Evolutionary conservation across 148 eudicot species (phyloP), one percentile per base, ranked within the genome.

Genomic region (Vaccinium macrocarpon): DNA sequence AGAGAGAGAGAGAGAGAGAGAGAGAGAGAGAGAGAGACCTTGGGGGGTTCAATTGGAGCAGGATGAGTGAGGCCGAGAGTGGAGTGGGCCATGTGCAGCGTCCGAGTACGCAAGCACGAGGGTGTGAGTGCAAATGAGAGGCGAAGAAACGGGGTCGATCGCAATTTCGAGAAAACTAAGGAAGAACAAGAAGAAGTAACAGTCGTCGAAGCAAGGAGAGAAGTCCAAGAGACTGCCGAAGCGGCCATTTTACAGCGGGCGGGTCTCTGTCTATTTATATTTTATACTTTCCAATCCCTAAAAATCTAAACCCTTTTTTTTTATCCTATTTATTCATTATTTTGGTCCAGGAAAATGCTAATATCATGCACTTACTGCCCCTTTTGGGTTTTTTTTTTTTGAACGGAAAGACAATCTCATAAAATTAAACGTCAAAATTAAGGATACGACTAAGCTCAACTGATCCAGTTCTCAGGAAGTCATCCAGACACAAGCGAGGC

Each of bases 1-100:
- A 80, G 50, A 49, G 62, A 94, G 78, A 56, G 62, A 72, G 46
- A 84, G 72, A 66, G 38, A 80, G 50, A 49, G 62, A 94, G 52
- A 71, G 70, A 83, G 25, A 56, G 62, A 72, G 46, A 84, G 72
- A 66, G 38, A 80, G 50, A 49, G 62, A 94, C 99, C 97, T 96
- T 91, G 32, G 86, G 90, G 55, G 90, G 87, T n/a, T 93, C 92
- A 57, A 90, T 79, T 57, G 81, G 85, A 76, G 90, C 88, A 84
- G 98, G 91, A 14, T 79, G 85, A 88, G 99, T 94, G 90, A 96
- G 97, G 48, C 99, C 98, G 52, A 96, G 95, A 84, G 92, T 90
- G 81, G 94, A 78, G 84, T 88, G 89, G 80, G 99, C 97, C 98
- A 94, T 94, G 56, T 90, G 84, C 73, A 23, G 84, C 27, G 80